Percentiles rank a stretch among this genome's conserved stretches.
Evolutionary conservation across 805 yeast genomes (phyloP).

Genomic region (Priceomyces haplophilus): DNA sequence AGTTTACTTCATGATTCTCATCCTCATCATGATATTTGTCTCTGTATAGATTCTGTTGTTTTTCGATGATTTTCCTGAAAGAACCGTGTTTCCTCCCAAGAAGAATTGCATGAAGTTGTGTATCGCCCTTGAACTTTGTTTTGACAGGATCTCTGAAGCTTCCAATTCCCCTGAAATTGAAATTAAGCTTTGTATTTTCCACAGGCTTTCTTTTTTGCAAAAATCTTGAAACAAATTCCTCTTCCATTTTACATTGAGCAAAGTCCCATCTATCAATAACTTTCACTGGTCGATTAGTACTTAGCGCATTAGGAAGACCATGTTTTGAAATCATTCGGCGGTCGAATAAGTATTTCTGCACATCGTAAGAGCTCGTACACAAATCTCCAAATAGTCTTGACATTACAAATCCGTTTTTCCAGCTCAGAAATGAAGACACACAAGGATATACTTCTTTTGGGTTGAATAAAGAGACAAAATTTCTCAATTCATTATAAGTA

Average conservation of each 20-base stretch:
- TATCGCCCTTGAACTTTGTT: slow-evolving; percentile 11
- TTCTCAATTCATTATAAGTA: slow-evolving; percentile 38
- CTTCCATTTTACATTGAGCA: slow-evolving; percentile 28
- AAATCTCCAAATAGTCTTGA: slow-evolving; percentile 38
- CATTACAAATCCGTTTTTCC: slow-evolving; percentile 41
- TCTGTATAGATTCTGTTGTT: slow-evolving; percentile 22
- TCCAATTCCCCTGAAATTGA: slow-evolving; percentile 9
- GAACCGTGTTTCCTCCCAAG: slow-evolving; percentile 24
- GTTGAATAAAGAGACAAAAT: slow-evolving; percentile 31
- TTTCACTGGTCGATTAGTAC: slow-evolving; percentile 16
- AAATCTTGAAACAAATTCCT: slow-evolving; percentile 12
- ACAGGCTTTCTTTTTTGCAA: slow-evolving; percentile 5
- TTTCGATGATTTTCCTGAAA: slow-evolving; percentile 19
- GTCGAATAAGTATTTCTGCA: slow-evolving; percentile 13
- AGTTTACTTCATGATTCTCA: background rate
- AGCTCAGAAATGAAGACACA: slow-evolving; percentile 27
- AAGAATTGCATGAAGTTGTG: slow-evolving; percentile 23
- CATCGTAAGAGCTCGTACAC: slow-evolving; percentile 15
- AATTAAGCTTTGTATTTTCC: background rate
- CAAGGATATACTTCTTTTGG: slow-evolving; percentile 46
- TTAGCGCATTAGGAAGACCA: slow-evolving; percentile 18
- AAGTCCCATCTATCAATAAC: slow-evolving; percentile 34
- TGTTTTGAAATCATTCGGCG: slow-evolving; percentile 8
- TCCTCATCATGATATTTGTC: slow-evolving; percentile 2
- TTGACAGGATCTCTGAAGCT: background rate